These are phyloP conservation scores for Pyrus betulifolia DNA, from an alignment of 306 rosid genomes.

Conservation along the genomic window DNA sequence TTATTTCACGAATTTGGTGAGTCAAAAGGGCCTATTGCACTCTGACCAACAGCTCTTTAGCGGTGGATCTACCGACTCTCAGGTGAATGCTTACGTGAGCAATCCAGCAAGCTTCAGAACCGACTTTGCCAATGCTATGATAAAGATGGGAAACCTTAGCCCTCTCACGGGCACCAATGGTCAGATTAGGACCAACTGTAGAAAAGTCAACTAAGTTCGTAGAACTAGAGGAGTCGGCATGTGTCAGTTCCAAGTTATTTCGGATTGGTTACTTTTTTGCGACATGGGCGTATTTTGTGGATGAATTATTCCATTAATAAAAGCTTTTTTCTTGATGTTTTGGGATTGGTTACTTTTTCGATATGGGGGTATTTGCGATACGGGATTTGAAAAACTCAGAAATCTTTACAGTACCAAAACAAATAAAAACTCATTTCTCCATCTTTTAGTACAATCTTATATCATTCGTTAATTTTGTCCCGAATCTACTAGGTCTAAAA, in stretches of 20 bases:
- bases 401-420: too few relatives aligned
- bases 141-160: slow-evolving; percentile 55
- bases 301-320: too few relatives aligned
- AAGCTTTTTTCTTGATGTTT: background rate
- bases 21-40: slow-evolving; percentile 46
- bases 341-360: too few relatives aligned
- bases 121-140: slow-evolving; percentile 55
- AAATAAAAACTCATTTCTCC: too few relatives aligned
- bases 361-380: too few relatives aligned
- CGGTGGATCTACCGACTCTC: slow-evolving; percentile 46
- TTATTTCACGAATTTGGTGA: slow-evolving; percentile 44
- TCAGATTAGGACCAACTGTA: slow-evolving; percentile 45
- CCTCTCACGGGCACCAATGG: slow-evolving; percentile 57
- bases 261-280: background rate
- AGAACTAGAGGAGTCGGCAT: background rate
- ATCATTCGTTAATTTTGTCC: too few relatives aligned
- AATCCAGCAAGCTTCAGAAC: slow-evolving; percentile 18
- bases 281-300: too few relatives aligned
- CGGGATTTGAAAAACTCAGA: too few relatives aligned
- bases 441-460: too few relatives aligned
- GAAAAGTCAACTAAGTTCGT: slow-evolving; percentile 29
- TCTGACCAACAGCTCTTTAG: slow-evolving; percentile 52
- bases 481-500: too few relatives aligned
- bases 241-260: background rate
- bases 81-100: slow-evolving; percentile 30